Evolutionary conservation across 148 eudicot species (phyloP).

Genomic region (Tetragonia tetragonoides): DNA sequence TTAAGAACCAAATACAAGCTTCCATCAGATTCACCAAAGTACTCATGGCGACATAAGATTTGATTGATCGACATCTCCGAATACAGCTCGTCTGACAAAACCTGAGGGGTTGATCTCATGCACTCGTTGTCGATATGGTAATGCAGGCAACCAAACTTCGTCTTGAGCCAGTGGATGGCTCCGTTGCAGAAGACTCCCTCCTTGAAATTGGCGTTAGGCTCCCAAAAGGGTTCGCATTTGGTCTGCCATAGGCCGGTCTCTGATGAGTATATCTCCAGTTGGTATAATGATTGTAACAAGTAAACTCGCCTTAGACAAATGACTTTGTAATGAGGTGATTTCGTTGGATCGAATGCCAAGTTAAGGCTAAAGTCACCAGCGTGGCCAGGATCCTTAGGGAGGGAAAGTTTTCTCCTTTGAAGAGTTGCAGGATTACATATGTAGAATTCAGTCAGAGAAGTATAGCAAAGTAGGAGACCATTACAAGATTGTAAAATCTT

Average conservation of each 20-base stretch:
- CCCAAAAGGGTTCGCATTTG: slow-evolving; percentile 15
- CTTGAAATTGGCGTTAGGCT: slow-evolving; percentile 18
- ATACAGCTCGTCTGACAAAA: neutral
- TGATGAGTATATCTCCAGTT: slow-evolving; percentile 20
- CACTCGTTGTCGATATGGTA: neutral
- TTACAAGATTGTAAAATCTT: slow-evolving; percentile 29
- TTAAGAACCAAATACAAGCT: slow-evolving; percentile 13
- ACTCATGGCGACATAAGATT: neutral
- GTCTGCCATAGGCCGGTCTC: slow-evolving; percentile 16
- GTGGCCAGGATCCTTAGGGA: neutral
- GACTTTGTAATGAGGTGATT: slow-evolving; percentile 16
- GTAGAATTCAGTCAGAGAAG: neutral
- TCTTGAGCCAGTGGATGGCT: slow-evolving; percentile 22
- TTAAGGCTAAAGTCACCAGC: slow-evolving; percentile 6
- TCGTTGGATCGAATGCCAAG: slow-evolving; percentile 15
- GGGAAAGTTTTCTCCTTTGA: slow-evolving; percentile 17
- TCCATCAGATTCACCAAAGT: slow-evolving; percentile 13
- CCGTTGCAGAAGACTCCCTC: slow-evolving; percentile 22
- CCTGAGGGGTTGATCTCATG: slow-evolving; percentile 21
- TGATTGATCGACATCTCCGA: neutral
- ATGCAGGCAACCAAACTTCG: slow-evolving; percentile 13
- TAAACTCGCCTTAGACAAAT: slow-evolving; percentile 14
- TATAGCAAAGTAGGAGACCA: slow-evolving; percentile 18
- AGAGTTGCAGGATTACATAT: slow-evolving; percentile 25
- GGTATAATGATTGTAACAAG: slow-evolving; percentile 10